phyloP scores from a whole-genome alignment of 2,329 filamentous ascomycete genomes.

The Zymoseptoria pseudotritici region DNA sequence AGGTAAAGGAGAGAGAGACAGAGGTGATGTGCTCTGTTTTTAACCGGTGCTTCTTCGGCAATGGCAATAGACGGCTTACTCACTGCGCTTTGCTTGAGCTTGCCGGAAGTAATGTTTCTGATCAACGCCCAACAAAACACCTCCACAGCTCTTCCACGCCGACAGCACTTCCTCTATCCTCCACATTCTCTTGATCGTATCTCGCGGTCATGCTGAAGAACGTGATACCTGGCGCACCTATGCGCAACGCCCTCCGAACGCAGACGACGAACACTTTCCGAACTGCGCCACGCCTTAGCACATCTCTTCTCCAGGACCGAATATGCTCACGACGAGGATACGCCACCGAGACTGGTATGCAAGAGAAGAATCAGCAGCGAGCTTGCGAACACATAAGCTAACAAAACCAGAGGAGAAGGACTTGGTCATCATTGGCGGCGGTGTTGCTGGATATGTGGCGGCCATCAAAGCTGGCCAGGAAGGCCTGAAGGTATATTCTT shows the following conservation, averaged over 20 bases:
- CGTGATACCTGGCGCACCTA: constrained; percentile 16
- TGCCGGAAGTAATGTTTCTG: background rate
- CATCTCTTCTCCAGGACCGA: constrained; percentile 43
- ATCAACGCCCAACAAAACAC: background rate
- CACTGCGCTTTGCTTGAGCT: too few relatives aligned
- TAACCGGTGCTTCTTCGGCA: too few relatives aligned
- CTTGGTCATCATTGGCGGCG: constrained; percentile 93
- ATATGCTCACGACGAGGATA: constrained; percentile 50
- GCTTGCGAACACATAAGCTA: constrained; percentile 24
- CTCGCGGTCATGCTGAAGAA: constrained; percentile 20
- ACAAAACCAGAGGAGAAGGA: constrained; percentile 73
- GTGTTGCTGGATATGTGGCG: constrained; percentile 96
- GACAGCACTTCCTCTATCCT: background rate
- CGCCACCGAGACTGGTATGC: constrained; percentile 46
- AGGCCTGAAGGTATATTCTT: constrained; percentile 71
- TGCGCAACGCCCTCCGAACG: constrained; percentile 18
- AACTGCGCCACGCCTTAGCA: constrained; percentile 25
- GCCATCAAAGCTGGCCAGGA: constrained; percentile 98
- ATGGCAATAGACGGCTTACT: too few relatives aligned
- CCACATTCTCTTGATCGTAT: background rate
- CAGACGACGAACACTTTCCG: constrained; percentile 10
- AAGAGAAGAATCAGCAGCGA: constrained; percentile 1
- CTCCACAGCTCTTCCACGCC: background rate
- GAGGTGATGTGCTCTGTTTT: too few relatives aligned
- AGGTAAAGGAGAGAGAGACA: too few relatives aligned